Evolutionary conservation across 495 filamentous ascomycete species (phyloP).

Genomic region (Daldinia loculata): DNA sequence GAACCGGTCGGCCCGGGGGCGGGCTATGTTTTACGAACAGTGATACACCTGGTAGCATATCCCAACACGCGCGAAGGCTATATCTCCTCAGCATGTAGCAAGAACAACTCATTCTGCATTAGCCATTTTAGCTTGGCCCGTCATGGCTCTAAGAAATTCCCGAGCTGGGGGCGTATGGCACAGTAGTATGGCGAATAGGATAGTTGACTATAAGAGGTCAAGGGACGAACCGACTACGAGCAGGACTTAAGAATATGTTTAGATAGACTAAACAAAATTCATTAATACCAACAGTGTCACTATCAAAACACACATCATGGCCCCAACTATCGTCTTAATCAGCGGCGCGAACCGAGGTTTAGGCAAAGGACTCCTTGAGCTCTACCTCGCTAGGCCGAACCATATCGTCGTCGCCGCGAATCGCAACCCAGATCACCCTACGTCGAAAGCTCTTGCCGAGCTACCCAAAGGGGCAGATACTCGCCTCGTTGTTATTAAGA

Average conservation of each 20-base stretch:
- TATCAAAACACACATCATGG: constrained; percentile 17
- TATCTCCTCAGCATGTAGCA: neutral
- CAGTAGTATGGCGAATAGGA: too few species aligned
- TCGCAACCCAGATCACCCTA: constrained; percentile 41
- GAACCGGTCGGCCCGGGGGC: neutral
- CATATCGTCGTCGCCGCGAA: constrained; percentile 48
- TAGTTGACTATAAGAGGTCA: neutral
- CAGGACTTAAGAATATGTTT: neutral
- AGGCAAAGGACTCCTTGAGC: constrained; percentile 39
- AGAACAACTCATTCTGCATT: neutral
- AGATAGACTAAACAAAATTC: neutral
- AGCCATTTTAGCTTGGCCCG: neutral
- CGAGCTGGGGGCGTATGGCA: neutral
- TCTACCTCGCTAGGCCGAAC: constrained; percentile 41
- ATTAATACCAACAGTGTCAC: neutral
- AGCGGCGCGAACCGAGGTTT: constrained; percentile 47
- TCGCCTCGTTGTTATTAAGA: constrained; percentile 42
- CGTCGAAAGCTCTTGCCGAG: constrained; percentile 35
- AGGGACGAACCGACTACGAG: neutral
- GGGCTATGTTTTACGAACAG: neutral
- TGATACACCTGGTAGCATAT: neutral
- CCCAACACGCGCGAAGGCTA: neutral
- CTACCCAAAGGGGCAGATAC: constrained; percentile 37
- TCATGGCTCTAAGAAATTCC: neutral
- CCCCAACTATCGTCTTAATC: constrained; percentile 40